Conservation (phyloP, 2,329 filamentous ascomycete genomes). For the Verticillium tricorpus region DNA sequence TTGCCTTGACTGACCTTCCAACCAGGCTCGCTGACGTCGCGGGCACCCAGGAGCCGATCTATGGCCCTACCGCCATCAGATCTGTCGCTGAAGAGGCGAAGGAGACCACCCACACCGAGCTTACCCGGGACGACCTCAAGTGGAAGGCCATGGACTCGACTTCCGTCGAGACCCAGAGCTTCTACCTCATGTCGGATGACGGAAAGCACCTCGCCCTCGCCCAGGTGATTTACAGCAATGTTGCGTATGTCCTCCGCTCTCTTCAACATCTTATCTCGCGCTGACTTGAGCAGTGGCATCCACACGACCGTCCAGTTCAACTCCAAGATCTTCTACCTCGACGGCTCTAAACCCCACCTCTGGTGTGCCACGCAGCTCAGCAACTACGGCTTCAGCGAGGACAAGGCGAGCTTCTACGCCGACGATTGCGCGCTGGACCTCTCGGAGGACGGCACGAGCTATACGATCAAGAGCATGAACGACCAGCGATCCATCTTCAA, state of each 20-base stretch:
- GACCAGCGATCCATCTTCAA: conserved; percentile 81
- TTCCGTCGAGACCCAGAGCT: conserved; percentile 89
- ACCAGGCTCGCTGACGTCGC: conserved; percentile 70
- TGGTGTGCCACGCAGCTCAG: conserved; percentile 80
- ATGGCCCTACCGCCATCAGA: conserved; percentile 82
- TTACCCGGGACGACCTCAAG: conserved; percentile 72
- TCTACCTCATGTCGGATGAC: conserved; percentile 79
- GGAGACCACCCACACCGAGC: conserved; percentile 73
- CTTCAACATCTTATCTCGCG: background rate
- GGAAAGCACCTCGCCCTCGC: conserved; percentile 68
- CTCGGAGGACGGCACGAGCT: conserved; percentile 75
- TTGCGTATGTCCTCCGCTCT: conserved; percentile 61
- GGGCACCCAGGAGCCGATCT: conserved; percentile 94
- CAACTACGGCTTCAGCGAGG: conserved; percentile 79
- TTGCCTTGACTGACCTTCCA: conserved; percentile 12
- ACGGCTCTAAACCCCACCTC: conserved; percentile 66
- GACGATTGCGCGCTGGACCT: conserved; percentile 81
- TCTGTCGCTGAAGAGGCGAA: conserved; percentile 79
- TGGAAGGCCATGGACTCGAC: conserved; percentile 82
- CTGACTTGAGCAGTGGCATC: conserved; percentile 60
- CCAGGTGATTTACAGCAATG: conserved; percentile 97
- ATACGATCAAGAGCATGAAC: conserved; percentile 85
- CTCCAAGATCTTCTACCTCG: conserved; percentile 81
- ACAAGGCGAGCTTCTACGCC: conserved; percentile 79
- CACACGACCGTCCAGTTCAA: conserved; percentile 92